Conservation (phyloP, 441 rosid genomes). For the Raphanus hybrid region DNA sequence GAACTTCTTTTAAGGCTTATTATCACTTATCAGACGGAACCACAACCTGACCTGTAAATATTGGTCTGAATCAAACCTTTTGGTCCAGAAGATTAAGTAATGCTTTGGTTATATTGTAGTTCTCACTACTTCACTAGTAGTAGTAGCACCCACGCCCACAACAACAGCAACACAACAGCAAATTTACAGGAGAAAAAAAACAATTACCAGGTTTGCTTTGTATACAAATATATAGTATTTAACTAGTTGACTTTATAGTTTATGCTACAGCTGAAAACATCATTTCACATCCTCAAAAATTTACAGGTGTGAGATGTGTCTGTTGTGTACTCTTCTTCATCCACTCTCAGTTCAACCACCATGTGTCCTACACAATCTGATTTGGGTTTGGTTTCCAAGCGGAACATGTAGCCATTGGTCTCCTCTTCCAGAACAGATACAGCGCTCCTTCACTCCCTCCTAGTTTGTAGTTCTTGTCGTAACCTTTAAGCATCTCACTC, state of each 20-base stretch:
- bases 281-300: conserved; percentile 35
- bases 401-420: conserved; percentile 46
- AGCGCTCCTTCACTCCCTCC: conserved; percentile 44
- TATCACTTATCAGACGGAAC: too few relatives aligned
- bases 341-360: conserved; percentile 20
- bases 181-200: conserved; percentile 22
- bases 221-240: conserved; percentile 16
- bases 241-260: conserved; percentile 29
- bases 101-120: too few relatives aligned
- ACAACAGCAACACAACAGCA: neutral
- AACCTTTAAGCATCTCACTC: conserved; percentile 38
- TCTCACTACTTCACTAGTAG: conserved; percentile 13
- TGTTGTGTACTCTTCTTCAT: conserved; percentile 9
- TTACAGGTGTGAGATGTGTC: conserved; percentile 34
- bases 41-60: too few relatives aligned
- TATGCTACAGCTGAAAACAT: conserved; percentile 33
- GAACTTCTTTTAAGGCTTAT: neutral
- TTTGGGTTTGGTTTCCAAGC: conserved; percentile 44
- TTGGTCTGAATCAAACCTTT: too few relatives aligned
- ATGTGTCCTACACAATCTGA: conserved; percentile 22
- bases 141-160: conserved; percentile 29
- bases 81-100: too few relatives aligned
- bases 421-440: conserved; percentile 45
- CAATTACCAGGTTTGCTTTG: conserved; percentile 29
- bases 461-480: conserved; percentile 41